Evolutionary conservation across 106 monocot genomes (phyloP), one percentile per base, ranked within the genome.

Genomic region (Platanthera zijinensis): DNA sequence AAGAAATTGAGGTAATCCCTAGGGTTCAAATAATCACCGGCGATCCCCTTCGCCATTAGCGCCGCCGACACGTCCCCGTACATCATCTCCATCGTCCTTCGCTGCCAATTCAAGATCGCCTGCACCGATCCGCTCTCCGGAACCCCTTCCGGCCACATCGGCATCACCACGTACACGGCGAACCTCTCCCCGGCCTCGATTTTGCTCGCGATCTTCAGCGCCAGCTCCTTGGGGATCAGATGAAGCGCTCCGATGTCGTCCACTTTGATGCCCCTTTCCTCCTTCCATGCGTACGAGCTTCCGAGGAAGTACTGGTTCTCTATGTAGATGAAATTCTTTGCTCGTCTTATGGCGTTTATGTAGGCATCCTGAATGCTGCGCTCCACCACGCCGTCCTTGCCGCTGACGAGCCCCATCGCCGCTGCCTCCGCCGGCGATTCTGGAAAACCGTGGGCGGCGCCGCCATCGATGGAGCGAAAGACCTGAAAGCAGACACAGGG

Each of bases 61-160:
- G 88, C 86, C 30, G 71, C 18, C 0, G 75, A 78, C 9, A 92
- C 81, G 48, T 86, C 86, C 1, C 47, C 51, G 9, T 89, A 92
- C 92, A 92, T 92, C 92, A 92, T 88, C 79, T 89, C 88, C 86
- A 92, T 89, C 0, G 92, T 92, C 79, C 84, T 80, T 54, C 88
- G 48, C 80, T 89, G 92, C 92, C 92, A 92, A 28, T 86, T 82
- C 50, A 92, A 39, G 73, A 92, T 92, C 1, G 86, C 92, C 78
- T 92, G 92, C 19, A 89, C 88, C 1, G 88, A 84, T 10, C 57
- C 88, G 71, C 84, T 84, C 73, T 84, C 84, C 5, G 92, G 92
- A 6, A 83, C 68, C 0, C 92, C 92, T 77, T 92, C 92, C 15
- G 92, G 92, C 88, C 88, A 89, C 92, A 92, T 92, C 25, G 92